Base-by-base conservation (phyloP, 352 stramenopile species). In the Globisporangium carolinianum region DNA sequence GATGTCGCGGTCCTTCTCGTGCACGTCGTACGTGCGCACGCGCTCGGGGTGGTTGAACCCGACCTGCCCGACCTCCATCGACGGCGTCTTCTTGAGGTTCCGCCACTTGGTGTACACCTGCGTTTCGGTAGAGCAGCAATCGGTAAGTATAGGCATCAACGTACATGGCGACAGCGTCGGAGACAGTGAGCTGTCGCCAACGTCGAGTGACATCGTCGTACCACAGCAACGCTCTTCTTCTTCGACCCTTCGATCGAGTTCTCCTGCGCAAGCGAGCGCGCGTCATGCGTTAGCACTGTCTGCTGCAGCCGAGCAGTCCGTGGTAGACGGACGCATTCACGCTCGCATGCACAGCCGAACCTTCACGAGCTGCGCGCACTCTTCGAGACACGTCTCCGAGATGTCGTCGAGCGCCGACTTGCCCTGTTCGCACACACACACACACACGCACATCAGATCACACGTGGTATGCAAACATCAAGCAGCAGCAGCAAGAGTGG, bases 161-260 rank as follows among this genome's bases (percentile, higher is more conserved):
- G 24, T 32, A 32, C 24, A 32, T 32, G 24, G 24, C 24, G 24
- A 32, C 24, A 32, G 24, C 24, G 24, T 32, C 24, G 24, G 24
- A 32, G 24, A 32, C 24, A 32, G 1, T 32, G 24, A 32, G 24
- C 24, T 32, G 24, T 32, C 24, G 24, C 24, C 24, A 2, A 32
- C 3, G 24, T 32, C 24, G 2, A 32, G 24, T 32, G 24, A 32
- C 24, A 2, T 32, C 24, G 24, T 18, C 74, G 39, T 62, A 89
- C 78, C 36, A 98, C 83, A 48, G 83, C 65, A 18, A 98, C 89
- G 38, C 72, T 83, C 58, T 92, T 94, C 62, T 89, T 88, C 72
- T 98, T 98, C 68, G 77, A 94, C 15, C 93, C 93, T 75, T 97
- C 87, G 50, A 98, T 98, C 17, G 85, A 97, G 73, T 98, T 98